Base-by-base conservation (phyloP, 768 basidiomycete species). In the Mycena haematopus region DNA sequence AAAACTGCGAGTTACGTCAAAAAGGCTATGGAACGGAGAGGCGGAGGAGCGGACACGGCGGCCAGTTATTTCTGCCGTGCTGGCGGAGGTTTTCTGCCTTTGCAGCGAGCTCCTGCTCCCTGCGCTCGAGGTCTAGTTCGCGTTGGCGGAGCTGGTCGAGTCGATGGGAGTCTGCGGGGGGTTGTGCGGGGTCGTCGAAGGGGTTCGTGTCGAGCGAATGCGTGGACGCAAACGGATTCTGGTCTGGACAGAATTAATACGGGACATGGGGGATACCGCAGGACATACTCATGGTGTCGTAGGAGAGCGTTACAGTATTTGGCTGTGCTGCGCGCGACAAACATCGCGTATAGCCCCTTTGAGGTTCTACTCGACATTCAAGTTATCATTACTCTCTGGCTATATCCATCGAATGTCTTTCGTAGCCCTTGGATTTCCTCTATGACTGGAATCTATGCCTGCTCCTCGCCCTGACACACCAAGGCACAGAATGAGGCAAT, bases 1-100 rank as follows among this genome's bases (percentile, higher is more conserved):
- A 88, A 95, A 81, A 95, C 95, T 96, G 76, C 65, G 38, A 27
- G 66, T 59, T 57, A 55, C 65, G 65, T 66, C 58, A 63, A 63
- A 65, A 68, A 62, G 66, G 60, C 60, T 69, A 55, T 65, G 67
- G 51, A 46, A 63, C 57, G 8, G 29, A 61, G 60, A 60, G 52
- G 11, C 50, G 40, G 59, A 31, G 63, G 64, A 15, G 80, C 91
- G 72, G 69, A 91, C 95, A 96, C 15, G 87, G 87, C 35, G 96
- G 96, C 89, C 92, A 99, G 77, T 99, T 99, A 73, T 92, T 96
- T 67, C 87, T 86, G 38, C 93, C 94, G 71, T 91, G 87, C 52
- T 75, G 83, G 68, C 89, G 80, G 55, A 93, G 83, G 67, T 88
- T 79, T 51, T 92, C 88, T 22, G 88, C 82, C 71, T 86, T 89